Evolutionary conservation across 805 yeast genomes (phyloP).

Genomic region (Schwanniomyces vanrijiae): DNA sequence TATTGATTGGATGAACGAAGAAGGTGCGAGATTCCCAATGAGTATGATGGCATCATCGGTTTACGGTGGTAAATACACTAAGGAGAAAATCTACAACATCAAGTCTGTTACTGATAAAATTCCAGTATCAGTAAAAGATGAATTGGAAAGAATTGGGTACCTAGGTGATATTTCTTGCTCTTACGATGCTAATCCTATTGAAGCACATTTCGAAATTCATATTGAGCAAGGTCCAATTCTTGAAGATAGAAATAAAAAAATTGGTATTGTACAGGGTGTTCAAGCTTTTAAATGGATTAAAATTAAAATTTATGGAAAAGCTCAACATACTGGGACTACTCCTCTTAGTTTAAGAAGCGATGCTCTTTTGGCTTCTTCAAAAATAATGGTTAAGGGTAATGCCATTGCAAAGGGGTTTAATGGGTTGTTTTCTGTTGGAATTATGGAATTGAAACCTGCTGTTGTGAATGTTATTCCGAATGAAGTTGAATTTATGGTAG

Average conservation of each 20-base stretch:
- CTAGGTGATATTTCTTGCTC: constrained; percentile 52
- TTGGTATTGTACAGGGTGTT: constrained; percentile 67
- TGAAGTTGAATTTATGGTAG: constrained; percentile 57
- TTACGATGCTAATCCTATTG: constrained; percentile 51
- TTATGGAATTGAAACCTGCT: constrained; percentile 55
- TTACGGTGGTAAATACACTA: constrained; percentile 55
- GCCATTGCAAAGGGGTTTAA: constrained; percentile 51
- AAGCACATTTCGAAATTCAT: constrained; percentile 73
- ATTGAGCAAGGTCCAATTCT: constrained; percentile 77
- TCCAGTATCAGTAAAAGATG: constrained; percentile 51
- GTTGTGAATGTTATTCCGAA: constrained; percentile 70
- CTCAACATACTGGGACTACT: constrained; percentile 75
- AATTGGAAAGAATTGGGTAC: constrained; percentile 62
- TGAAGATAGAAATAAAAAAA: constrained; percentile 52
- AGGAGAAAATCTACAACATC: constrained; percentile 51
- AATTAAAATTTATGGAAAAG: constrained; percentile 57
- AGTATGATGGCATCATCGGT: constrained; percentile 66
- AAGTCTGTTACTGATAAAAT: constrained; percentile 53
- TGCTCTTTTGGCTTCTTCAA: constrained; percentile 58
- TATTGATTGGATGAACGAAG: constrained; percentile 75
- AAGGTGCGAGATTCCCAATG: constrained; percentile 76
- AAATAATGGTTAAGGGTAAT: constrained; percentile 55
- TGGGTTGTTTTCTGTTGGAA: constrained; percentile 62
- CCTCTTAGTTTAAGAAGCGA: constrained; percentile 63
- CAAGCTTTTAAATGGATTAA: constrained; percentile 68